Evolutionary conservation across 257 asterid genomes (phyloP), one percentile per base, ranked within the genome.

Genomic region (Thymus mandschuricus): DNA sequence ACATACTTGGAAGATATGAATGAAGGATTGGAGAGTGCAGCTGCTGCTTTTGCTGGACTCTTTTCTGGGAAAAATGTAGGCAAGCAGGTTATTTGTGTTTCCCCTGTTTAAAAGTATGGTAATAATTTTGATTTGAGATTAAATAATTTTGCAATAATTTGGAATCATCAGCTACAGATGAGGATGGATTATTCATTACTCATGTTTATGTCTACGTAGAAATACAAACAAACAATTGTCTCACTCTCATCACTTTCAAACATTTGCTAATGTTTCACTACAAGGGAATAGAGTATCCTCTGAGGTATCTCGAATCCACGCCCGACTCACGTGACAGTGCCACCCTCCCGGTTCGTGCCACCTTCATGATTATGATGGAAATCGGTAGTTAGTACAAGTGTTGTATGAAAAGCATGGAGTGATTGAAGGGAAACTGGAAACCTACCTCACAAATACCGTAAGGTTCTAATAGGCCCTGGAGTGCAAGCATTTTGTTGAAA

Each of bases 391-490:
- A 21, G 21, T 21, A 21, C 21, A 0, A 21, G 21, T 21, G 21
- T 58, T 58, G 2, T 28, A 31, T 56, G 41, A 30, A 10, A 56
- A 56, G 5, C 41, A 56, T 30, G 62, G 72, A 33, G 70, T 52
- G 48, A 56, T 68, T 49, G 33, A 38, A 38, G 54, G 64, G 50
- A 59, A 67, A 81, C 92, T 55, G 64, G 50, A 59, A 67, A 81
- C 92, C 50, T 46, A 92, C 98, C 98, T 92, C 98, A 78, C 98
- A 90, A 77, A 92, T 84, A 57, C 98, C 98, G 58, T 78, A 92
- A 62, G 92, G 91, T 76, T 88, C 98, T 85, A 92, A 80, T 62
- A 90, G 70, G 35, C 75, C 81, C 75, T 90, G 97, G 60, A 92
- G 86, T 5, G 98, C 98, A 61, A 88, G 78, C 94, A 92, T 84